Base-by-base conservation (phyloP, 805 yeast species). In the Teunomyces panamensis region DNA sequence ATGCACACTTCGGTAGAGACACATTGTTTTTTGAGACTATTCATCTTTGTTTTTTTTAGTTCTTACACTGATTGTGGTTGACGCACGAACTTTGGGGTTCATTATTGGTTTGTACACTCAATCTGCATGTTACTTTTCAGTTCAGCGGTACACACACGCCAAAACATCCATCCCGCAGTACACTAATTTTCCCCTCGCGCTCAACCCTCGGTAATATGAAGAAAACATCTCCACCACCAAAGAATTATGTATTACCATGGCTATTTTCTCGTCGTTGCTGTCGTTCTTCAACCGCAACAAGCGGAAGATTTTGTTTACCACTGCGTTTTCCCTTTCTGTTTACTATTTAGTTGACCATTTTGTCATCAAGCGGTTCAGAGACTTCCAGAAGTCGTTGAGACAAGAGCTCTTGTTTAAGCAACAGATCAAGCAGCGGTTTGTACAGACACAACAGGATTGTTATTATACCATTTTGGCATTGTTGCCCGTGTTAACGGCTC, bases 371-470 rank as follows among this genome's bases (percentile, higher is more conserved):
- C 65, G 66, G 48, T 61, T 73, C 47, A 62, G 71, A 45, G 60
- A 68, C 55, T 70, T 71, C 56, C 76, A 72, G 51, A 65, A 68
- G 46, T 57, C 71, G 3, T 59, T 73, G 52, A 62, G 56, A 45
- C 74, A 73, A 52, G 78, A 73, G 49, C 60, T 70, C 44, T 63
- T 67, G 43, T 69, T 71, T 46, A 71, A 72, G 56, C 74, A 71
- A 51, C 78, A 73, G 50, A 85, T 91, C 49, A 84, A 84, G 56
- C 77, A 94, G 56, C 72, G 97, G 49, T 92, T 90, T 58, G 83
- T 86, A 44, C 97, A 90, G 70, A 92, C 97, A 9, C 97, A 91
- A 60, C 84, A 84, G 56, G 98, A 92, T 65, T 88, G 96, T 42
- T 76, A 86, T 45, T 83, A 82, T 69, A 92, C 97, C 0, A 81